Conservation (phyloP, 1,139 yeast genomes). For the Chernovozyma sophiae-reginae region DNA sequence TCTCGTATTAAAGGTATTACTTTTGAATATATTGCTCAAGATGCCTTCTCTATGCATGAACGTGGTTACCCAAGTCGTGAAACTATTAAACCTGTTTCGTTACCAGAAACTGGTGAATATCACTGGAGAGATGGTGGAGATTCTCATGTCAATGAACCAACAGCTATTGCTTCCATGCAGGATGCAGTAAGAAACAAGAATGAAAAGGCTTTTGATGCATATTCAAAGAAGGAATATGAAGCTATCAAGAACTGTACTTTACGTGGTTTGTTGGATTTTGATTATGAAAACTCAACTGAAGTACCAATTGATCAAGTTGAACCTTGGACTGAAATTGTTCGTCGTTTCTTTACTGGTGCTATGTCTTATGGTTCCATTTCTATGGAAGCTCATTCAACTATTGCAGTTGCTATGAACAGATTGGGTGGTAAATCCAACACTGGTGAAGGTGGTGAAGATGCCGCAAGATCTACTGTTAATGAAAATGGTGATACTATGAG, state of each 20-base stretch:
- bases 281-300: conserved; percentile 61
- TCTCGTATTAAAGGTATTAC: conserved; percentile 95
- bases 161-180: conserved; percentile 91
- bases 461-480: conserved; percentile 77
- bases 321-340: conserved; percentile 98
- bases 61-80: conserved; percentile 82
- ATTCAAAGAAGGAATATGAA: conserved; percentile 84
- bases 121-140: conserved; percentile 99
- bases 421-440: conserved; percentile 97
- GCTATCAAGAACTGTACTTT: conserved; percentile 90
- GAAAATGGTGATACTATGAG: conserved; percentile 96
- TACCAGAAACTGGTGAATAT: conserved; percentile 95
- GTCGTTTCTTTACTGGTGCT: conserved; percentile 97
- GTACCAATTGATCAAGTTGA: conserved; percentile 97
- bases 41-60: conserved; percentile 90
- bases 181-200: conserved; percentile 97
- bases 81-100: conserved; percentile 64
- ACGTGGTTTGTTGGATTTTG: conserved; percentile 90
- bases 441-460: conserved; percentile 99
- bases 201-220: conserved; percentile 86
- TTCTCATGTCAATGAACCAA: conserved; percentile 89
- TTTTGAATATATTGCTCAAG: conserved; percentile 93
- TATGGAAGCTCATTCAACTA: conserved; percentile 95
- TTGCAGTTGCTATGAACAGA: conserved; percentile 98
- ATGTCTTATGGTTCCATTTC: conserved; percentile 99